phyloP scores from a whole-genome alignment of 495 filamentous ascomycete genomes.

The Chaetomium fimeti region DNA sequence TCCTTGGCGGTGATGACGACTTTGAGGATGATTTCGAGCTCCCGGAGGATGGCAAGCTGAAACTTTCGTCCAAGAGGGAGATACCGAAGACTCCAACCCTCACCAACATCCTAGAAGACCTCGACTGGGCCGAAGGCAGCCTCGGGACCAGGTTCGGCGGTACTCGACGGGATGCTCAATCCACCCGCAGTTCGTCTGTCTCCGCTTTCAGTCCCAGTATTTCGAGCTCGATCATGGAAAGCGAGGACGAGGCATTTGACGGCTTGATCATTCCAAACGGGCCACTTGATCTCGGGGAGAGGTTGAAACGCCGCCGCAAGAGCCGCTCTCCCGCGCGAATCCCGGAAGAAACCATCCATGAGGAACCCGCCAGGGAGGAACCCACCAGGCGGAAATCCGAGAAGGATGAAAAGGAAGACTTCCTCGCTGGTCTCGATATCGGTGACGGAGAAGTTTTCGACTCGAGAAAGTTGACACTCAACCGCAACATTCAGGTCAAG shows the following conservation, averaged over 20 bases:
- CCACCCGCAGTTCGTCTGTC: conserved; percentile 77
- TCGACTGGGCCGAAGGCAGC: conserved; percentile 93
- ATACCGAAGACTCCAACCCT: conserved; percentile 56
- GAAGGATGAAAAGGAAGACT: conserved; percentile 66
- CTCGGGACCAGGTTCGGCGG: conserved; percentile 85
- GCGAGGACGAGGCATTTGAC: conserved; percentile 86
- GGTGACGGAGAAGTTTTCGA: conserved; percentile 79
- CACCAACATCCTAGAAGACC: conserved; percentile 63
- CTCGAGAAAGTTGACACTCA: conserved; percentile 75
- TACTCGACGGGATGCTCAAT: conserved; percentile 71
- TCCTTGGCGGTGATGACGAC: conserved; percentile 53
- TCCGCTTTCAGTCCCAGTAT: conserved; percentile 89
- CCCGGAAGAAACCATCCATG: conserved; percentile 35
- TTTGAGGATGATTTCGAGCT: conserved; percentile 79
- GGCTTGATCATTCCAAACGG: conserved; percentile 81
- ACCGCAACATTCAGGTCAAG: conserved; percentile 90
- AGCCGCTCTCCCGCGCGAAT: conserved; percentile 47
- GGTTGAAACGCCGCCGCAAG: conserved; percentile 67
- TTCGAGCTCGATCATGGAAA: conserved; percentile 87
- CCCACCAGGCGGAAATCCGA: conserved; percentile 22
- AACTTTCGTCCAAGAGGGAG: conserved; percentile 59
- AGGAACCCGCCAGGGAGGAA: conserved; percentile 6
- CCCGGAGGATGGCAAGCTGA: conserved; percentile 58
- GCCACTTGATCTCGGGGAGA: conserved; percentile 74
- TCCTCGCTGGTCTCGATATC: conserved; percentile 83